phyloP scores from a whole-genome alignment of 148 eudicot genomes.

The Cornus controversa region DNA sequence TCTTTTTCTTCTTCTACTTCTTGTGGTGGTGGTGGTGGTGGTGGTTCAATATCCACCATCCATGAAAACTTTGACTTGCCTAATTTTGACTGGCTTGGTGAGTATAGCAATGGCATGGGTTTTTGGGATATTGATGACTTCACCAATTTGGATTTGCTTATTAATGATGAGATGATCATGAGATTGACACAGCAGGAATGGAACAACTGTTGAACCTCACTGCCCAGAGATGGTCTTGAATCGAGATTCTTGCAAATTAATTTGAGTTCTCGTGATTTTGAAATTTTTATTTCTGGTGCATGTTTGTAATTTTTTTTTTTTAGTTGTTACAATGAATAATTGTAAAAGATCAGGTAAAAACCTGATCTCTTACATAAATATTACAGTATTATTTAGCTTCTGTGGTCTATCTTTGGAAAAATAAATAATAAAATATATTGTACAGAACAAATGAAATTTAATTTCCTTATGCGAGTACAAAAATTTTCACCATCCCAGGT shows the following conservation, averaged over 20 bases:
- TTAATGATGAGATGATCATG: conserved; percentile 18
- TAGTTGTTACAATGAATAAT: neutral
- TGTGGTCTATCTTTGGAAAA: neutral
- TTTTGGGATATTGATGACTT: conserved; percentile 40
- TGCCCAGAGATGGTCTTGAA: conserved; percentile 1
- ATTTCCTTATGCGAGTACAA: no score
- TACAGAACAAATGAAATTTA: no score
- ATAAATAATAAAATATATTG: no score
- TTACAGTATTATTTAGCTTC: neutral
- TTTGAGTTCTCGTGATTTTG: neutral
- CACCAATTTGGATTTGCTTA: conserved; percentile 25
- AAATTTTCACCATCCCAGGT: no score
- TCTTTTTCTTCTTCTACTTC: no score
- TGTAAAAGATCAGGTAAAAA: neutral
- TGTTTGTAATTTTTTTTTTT: neutral
- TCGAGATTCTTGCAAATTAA: conserved; percentile 14
- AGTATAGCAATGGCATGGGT: conserved; percentile 17
- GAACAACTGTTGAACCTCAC: neutral
- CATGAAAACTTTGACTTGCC: conserved; percentile 30
- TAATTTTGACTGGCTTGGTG: conserved; percentile 33
- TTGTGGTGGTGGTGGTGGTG: no score
- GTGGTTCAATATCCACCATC: conserved; percentile 9
- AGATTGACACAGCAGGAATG: neutral
- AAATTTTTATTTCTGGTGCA: neutral
- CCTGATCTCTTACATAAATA: no score